phyloP scores from a whole-genome alignment of 305 asterid genomes.

The Fraxinus dipetala region DNA sequence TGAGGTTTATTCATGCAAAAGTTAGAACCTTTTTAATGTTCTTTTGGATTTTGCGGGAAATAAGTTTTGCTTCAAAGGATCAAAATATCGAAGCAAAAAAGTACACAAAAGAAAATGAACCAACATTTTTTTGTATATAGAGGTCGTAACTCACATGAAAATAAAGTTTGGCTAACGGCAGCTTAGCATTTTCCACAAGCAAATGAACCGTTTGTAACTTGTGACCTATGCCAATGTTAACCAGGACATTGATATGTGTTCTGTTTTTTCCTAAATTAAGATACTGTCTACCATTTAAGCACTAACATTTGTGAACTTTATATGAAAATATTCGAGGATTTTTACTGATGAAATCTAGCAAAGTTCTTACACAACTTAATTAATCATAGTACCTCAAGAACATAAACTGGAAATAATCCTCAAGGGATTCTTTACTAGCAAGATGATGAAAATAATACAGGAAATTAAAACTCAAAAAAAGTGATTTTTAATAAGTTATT shows the following conservation, averaged over 20 bases:
- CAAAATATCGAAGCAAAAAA: not conserved
- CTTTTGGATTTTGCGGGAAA: no score
- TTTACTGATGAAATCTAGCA: not conserved
- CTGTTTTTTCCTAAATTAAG: not conserved
- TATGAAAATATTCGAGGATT: not conserved
- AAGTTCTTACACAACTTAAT: not conserved
- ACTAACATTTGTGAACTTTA: not conserved
- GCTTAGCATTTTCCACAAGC: not conserved
- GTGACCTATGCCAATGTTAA: not conserved
- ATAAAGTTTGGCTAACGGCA: not conserved
- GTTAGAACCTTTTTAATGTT: not conserved
- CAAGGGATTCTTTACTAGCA: not conserved
- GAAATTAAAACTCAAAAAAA: not conserved
- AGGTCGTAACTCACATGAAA: not conserved
- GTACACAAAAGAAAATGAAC: not conserved
- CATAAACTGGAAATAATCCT: not conserved
- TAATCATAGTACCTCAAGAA: not conserved
- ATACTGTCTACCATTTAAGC: not conserved
- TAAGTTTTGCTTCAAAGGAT: not conserved
- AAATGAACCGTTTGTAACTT: not conserved
- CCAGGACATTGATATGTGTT: not conserved
- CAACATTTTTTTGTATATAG: not conserved
- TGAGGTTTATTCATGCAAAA: not conserved
- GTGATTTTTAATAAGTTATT: not conserved
- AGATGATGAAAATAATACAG: not conserved